Evolutionary conservation across 768 basidiomycete genomes (phyloP).

Genomic region (Tylopilus rubrobrunneus): DNA sequence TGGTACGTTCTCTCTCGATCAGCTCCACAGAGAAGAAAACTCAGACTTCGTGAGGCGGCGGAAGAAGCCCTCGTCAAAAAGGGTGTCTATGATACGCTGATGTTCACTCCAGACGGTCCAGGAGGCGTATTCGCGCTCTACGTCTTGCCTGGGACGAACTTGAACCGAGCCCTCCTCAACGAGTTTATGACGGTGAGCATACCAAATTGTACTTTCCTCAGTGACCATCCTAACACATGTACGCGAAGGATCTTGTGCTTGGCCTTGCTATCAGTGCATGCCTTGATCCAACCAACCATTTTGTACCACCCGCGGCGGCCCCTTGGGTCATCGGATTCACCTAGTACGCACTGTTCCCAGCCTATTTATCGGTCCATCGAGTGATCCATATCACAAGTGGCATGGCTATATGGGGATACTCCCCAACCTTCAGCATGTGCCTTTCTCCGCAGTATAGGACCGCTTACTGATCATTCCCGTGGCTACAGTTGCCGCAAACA

Average conservation of each 20-base stretch:
- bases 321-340: slow-evolving; percentile 54
- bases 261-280: slow-evolving; percentile 24
- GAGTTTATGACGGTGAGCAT: slow-evolving; percentile 35
- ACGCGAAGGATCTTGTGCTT: slow-evolving; percentile 15
- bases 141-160: slow-evolving; percentile 27
- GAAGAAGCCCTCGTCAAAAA: slow-evolving; percentile 30
- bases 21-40: slow-evolving; percentile 17
- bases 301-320: slow-evolving; percentile 48
- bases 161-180: slow-evolving; percentile 35
- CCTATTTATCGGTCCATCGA: not conserved
- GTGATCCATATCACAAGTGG: slow-evolving; percentile 35
- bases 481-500: slow-evolving; percentile 56
- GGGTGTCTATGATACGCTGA: slow-evolving; percentile 26
- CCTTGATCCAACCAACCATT: slow-evolving; percentile 51
- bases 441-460: not conserved
- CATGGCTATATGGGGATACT: slow-evolving; percentile 58
- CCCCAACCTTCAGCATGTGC: slow-evolving; percentile 42
- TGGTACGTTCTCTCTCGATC: slow-evolving; percentile 44
- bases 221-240: not conserved
- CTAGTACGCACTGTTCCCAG: slow-evolving; percentile 43
- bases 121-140: slow-evolving; percentile 40
- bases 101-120: slow-evolving; percentile 35
- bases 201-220: not conserved
- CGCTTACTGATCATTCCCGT: not conserved
- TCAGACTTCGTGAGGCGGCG: slow-evolving; percentile 11